These are phyloP conservation scores for Pestalotiopsis sp. DNA, from an alignment of 2,329 filamentous ascomycete genomes.

Conservation along the genomic window DNA sequence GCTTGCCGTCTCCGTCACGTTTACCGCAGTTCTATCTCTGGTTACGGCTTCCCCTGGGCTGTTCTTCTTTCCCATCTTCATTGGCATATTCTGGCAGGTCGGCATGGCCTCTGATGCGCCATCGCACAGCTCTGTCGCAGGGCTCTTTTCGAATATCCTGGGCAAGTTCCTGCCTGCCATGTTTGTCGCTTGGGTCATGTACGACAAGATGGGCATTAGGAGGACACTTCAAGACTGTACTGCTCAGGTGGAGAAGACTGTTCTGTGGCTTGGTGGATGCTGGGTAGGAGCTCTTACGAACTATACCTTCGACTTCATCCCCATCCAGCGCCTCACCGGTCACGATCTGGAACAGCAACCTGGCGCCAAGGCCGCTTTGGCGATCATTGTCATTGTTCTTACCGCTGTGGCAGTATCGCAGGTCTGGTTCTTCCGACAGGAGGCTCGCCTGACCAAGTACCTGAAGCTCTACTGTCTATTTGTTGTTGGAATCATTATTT, in stretches of 20 bases:
- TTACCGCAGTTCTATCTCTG: conserved; percentile 77
- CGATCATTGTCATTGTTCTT: conserved; percentile 75
- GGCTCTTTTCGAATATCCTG: conserved; percentile 75
- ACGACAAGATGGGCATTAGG: conserved; percentile 77
- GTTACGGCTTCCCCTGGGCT: conserved; percentile 78
- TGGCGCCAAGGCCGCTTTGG: conserved; percentile 81
- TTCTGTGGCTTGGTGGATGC: conserved; percentile 86
- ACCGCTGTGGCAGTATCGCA: conserved; percentile 72
- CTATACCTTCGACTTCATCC: conserved; percentile 93
- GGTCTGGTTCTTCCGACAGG: conserved; percentile 82
- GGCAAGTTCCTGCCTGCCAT: conserved; percentile 85
- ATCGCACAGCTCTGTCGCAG: conserved; percentile 65
- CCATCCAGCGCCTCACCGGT: conserved; percentile 86
- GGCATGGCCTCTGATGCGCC: conserved; percentile 90
- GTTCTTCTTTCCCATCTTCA: conserved; percentile 85
- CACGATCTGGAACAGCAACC: conserved; percentile 90
- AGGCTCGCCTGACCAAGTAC: conserved; percentile 78
- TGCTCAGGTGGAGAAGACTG: conserved; percentile 85
- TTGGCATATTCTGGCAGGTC: conserved; percentile 85
- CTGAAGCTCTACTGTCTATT: conserved; percentile 78
- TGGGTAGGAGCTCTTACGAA: conserved; percentile 94
- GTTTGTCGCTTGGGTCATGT: conserved; percentile 87
- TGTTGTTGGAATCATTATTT: conserved; percentile 66
- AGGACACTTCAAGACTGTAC: conserved; percentile 73
- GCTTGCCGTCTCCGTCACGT: conserved; percentile 78